Base-by-base conservation (phyloP, 192 early-diverging fungal species). In the Haplosporangium gracile region DNA sequence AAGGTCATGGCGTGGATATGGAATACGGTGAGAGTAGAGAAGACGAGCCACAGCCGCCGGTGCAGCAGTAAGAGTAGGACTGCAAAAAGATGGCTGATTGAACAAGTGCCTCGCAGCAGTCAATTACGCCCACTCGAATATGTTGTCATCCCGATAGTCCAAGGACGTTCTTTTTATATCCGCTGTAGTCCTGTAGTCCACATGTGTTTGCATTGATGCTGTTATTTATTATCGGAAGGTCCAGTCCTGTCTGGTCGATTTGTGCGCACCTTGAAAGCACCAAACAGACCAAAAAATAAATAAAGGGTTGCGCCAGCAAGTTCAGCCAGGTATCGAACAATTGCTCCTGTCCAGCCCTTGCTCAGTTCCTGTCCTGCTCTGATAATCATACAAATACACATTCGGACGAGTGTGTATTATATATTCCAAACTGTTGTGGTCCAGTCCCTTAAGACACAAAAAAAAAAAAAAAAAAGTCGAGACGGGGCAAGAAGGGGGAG, bases 101-200 rank as follows among this genome's bases (percentile, higher is more conserved):
- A 65, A 3, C 24, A 60, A 60, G 49, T 18, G 49, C 49, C 16
- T 18, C 18, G 18, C 16, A 51, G 4, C n/a, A 60, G 26, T 32
- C 60, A 32, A 2, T 32, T 32, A 13, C 3, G 29, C 11, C 34
- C 16, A 18, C 24, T 74, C 47, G 68, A 49, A 45, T 68, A 32
- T 69, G 70, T 49, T 77, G 76, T 77, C 76, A 68, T 69, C 65
- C 72, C 51, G 39, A 51, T 26, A 74, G 72, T 42, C 18, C 34
- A 38, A 20, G 9, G 57, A 6, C 32, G 8, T 65, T 29, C 26
- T 57, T 57, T 57, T 57, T 57, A 26, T 57, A 51, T 49, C 47
- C 47, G 47, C 10, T 49, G 42, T 43, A 43, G 42, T 43, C 42
- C 42, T 16, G 11, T 7, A 47, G 9, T 47, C 9, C 45, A 47